These are phyloP conservation scores for Cyanophora paradoxa DNA, from an alignment of 78 protist species.

Conservation along the genomic window DNA sequence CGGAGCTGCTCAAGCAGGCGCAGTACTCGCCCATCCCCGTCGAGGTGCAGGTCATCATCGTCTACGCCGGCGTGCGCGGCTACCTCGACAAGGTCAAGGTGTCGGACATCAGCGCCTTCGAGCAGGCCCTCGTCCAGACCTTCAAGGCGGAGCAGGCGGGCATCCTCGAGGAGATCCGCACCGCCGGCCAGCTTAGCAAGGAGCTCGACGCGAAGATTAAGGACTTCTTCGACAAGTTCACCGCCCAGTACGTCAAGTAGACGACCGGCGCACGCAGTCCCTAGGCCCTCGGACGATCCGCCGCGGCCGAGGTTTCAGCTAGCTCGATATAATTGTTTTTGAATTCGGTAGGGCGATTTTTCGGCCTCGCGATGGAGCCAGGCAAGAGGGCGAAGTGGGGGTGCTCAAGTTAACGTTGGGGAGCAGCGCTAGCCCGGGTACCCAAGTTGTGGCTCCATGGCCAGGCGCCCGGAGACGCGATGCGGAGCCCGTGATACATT, in stretches of 20 bases:
- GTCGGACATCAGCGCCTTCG: conserved; percentile 22
- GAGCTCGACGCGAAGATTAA: conserved; percentile 12
- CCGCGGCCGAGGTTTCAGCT: no score
- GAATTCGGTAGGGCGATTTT: no score
- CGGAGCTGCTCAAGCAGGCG: conserved; percentile 48
- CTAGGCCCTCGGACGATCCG: no score
- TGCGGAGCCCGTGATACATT: no score
- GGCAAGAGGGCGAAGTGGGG: no score
- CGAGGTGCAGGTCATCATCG: conserved; percentile 27
- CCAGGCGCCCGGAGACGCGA: no score
- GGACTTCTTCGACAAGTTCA: conserved; percentile 7
- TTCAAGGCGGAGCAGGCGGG: conserved; percentile 13
- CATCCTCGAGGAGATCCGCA: conserved; percentile 24
- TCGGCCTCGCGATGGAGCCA: no score
- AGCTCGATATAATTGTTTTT: no score
- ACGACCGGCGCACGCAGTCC: background rate
- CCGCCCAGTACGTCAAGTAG: background rate
- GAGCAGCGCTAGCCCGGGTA: no score
- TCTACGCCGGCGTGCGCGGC: conserved; percentile 60
- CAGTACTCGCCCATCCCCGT: conserved; percentile 53
- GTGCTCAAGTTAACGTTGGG: no score
- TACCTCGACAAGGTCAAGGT: conserved; percentile 47
- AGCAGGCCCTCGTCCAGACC: conserved; percentile 7
- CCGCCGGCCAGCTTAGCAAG: background rate
- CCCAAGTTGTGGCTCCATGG: no score